Evolutionary conservation across 2,329 filamentous ascomycete genomes (phyloP), one percentile per base, ranked within the genome.

Genomic region (Fusarium camptoceras): DNA sequence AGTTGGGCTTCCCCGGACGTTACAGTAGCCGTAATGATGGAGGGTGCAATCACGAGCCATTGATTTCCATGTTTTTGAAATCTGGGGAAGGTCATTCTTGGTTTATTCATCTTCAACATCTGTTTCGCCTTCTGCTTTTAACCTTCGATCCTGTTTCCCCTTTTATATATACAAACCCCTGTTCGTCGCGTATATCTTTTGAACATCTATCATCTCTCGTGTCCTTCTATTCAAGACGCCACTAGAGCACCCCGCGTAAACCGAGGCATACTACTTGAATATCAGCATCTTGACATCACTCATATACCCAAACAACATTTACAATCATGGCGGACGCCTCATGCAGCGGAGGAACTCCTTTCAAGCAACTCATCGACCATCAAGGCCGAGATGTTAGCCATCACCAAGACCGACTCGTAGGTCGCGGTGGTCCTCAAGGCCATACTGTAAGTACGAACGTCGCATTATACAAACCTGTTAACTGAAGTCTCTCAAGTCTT

Each of bases 291-390:
- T 48, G 27, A 49, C 37, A 18, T 28, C 30, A 49, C 31, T 28
- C 41, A 41, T 53, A 25, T 22, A 28, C n/a, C 37, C 31, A 16
- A 25, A 54, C 24, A 47, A 15, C 41, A 42, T 28, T 20, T 22
- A 49, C 18, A 55, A 50, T 27, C 56, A 83, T 83, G 82, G 77
- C 81, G 39, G 81, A 83, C 55, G 77, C 77, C 58, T 81, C 81
- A 12, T 83, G 82, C 66, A 81, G 81, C 64, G 81, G 81, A 34
- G 76, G 78, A 4, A 80, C 80, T 50, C 81, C 82, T 37, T 83
- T 83, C 58, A 83, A 83, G 76, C 79, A 77, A 15, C 76, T 83
- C 43, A 72, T 81, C 22, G 80, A 83, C 11, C 81, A 83, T 41
- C 81, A 83, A 53, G 75, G 76, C n/a, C 78, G 78, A 46, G 81